Percentiles rank a stretch among this genome's conserved stretches.
phyloP scores from a whole-genome alignment of 768 basidiomycete genomes.

The Leccinum longicurvipes region DNA sequence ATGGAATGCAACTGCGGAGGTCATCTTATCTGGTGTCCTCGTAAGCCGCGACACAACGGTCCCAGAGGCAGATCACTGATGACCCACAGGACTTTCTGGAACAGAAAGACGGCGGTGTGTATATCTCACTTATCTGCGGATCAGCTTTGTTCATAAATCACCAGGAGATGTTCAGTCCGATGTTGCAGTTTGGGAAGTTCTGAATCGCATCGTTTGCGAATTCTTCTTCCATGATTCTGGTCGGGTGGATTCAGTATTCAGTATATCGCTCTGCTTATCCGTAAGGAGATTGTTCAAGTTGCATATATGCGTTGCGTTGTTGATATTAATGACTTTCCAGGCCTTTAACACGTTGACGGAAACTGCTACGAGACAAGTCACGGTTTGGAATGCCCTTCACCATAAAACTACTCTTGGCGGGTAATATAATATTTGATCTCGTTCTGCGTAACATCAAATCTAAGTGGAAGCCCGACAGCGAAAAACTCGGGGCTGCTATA shows the following conservation, averaged over 20 bases:
- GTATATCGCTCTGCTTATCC: conserved; percentile 23
- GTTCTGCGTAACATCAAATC: background rate
- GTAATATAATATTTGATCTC: conserved; percentile 29
- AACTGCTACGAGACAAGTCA: conserved; percentile 36
- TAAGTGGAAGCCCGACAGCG: conserved; percentile 27
- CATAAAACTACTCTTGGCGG: conserved; percentile 45
- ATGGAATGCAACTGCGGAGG: conserved; percentile 47
- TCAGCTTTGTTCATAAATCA: background rate
- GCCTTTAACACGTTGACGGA: conserved; percentile 54
- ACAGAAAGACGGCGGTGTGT: conserved; percentile 18
- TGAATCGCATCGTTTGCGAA: conserved; percentile 35
- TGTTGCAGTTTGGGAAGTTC: conserved; percentile 22
- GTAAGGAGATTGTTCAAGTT: conserved; percentile 15
- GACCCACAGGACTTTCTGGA: conserved; percentile 23
- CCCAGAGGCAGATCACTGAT: conserved; percentile 13
- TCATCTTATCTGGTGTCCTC: conserved; percentile 52
- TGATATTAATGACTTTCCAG: conserved; percentile 33
- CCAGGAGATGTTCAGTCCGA: conserved; percentile 21
- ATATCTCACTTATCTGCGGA: background rate
- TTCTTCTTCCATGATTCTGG: conserved; percentile 34
- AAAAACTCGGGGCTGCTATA: conserved; percentile 47
- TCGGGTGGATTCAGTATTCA: conserved; percentile 16
- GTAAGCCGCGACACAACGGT: conserved; percentile 27
- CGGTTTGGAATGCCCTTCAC: conserved; percentile 47
- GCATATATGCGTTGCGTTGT: conserved; percentile 29